These are phyloP conservation scores for Osmanthus fragrans DNA, from an alignment of 257 asterid genomes.

Conservation along the genomic window DNA sequence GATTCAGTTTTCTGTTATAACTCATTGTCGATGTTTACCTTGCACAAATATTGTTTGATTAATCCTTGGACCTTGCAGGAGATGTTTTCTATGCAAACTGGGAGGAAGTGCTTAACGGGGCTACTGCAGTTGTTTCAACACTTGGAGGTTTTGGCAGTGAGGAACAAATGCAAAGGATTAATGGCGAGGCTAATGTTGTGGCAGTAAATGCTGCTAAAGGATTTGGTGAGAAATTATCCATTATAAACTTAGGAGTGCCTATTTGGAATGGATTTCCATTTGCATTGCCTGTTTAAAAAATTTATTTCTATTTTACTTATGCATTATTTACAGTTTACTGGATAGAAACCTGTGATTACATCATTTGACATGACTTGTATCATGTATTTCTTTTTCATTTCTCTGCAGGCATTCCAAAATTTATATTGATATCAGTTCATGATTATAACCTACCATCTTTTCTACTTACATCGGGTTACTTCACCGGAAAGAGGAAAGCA, in stretches of 20 bases:
- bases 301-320: conserved; percentile 16
- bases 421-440: conserved; percentile 93
- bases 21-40: neutral
- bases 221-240: conserved; percentile 48
- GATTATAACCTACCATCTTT: conserved; percentile 92
- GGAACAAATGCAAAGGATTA: conserved; percentile 91
- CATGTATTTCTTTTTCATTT: conserved; percentile 2
- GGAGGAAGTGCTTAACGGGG: conserved; percentile 88
- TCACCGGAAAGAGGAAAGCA: conserved; percentile 95
- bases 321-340: neutral
- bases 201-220: conserved; percentile 95
- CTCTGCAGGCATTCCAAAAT: conserved; percentile 78
- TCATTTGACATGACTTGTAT: neutral
- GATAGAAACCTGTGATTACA: neutral
- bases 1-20: neutral
- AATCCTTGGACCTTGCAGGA: conserved; percentile 50
- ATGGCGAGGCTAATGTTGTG: conserved; percentile 95
- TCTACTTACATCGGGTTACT: conserved; percentile 73
- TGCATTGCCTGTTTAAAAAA: neutral
- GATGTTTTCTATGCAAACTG: conserved; percentile 92
- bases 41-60: conserved; percentile 20
- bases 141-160: conserved; percentile 97
- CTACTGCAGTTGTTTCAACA: conserved; percentile 92
- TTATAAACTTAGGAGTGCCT: neutral
- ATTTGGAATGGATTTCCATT: neutral